Base-by-base conservation (phyloP, 306 rosid species). In the Cucurbita ficifolia region DNA sequence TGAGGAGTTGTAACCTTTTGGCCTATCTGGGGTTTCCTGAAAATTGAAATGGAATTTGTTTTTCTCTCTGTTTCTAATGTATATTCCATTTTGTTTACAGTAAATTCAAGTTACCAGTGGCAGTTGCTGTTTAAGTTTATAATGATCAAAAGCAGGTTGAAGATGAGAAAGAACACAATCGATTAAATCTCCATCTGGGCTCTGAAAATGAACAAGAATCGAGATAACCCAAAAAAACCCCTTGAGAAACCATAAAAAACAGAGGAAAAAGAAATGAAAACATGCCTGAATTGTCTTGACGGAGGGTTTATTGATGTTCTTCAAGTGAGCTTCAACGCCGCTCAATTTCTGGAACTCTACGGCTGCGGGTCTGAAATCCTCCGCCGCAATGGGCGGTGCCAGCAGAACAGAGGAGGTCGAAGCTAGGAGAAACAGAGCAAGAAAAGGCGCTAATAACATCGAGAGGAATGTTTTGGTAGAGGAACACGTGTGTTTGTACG, bases 121-220 rank as follows among this genome's bases (percentile, higher is more conserved):
- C 76, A 29, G 88, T 68, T 85, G 83, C 49, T 96, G 96, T 86
- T 64, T 84, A 8, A 91, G 96, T 35, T 76, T 19, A 51, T 88
- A 96, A 79, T 89, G 97, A 75, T 95, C 96, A 85, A 95, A 95
- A 76, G 99, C 96, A 69, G 92, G 97, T 57, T 95, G 99, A 24
- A 86, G 91, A 85, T 91, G 90, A 79, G 96, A 78, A 21, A 77
- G 59, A 75, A 95, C 90, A 75, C 99, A 95, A 51, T 95, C 99
- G 36, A 95, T 95, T 64, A 89, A 74, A 87, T 95, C 99, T 17
- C 99, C 99, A 83, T 95, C 99, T 50, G 96, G 52, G 76, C 99
- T 91, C 99, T 95, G 89, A 64, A 87, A n/a, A 53, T 1, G 10
- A 80, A 69, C 1, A 38, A 82, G 4, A 46, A 69, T 2, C 71